Evolutionary conservation across 1,284 basidiomycete species (phyloP), one percentile per base, ranked within the genome.

Genomic region (Fomitopsis pinicola): DNA sequence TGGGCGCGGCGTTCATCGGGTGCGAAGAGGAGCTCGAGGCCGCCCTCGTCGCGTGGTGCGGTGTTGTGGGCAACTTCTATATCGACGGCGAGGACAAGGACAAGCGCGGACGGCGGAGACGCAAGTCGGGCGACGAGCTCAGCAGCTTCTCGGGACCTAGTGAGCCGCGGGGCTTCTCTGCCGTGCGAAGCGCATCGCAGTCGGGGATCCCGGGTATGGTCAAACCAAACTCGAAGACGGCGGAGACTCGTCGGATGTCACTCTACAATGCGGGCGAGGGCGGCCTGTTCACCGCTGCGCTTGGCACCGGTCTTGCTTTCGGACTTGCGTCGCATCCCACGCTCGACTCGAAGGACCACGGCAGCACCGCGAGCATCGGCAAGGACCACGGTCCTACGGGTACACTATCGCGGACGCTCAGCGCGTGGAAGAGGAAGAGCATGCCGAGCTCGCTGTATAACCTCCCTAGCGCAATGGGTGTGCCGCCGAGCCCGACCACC

Each of bases 21-120:
- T 76, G 73, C 52, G 82, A 86, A 64, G 78, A 82, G 50, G 78
- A 77, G 28, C 69, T 88, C 26, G 87, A 87, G 66, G 68, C 69
- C 6, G 82, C 84, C 4, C 81, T 86, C 68, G 81, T 85, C 19
- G 76, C 79, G 3, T 90, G 87, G 87, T 87, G 84, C 63, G 77
- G 79, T 19, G 78, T 83, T 5, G 86, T 84, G 2, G 88, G 86
- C 19, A 73, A 74, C 8, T 84, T 87, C 76, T 88, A 89, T 63
- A 71, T 71, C 5, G 67, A 68, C 30, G 57, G 54, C 45, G 65
- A 65, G 30, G 67, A 66, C 73, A 75, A 56, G 62, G 65, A 58
- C 45, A 68, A 63, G 55, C 60, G 60, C 17, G 61, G 61, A 22
- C 60, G 58, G 59, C 65, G 61, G 67, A 57, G 64, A 35, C 59